Percentiles rank a stretch among this genome's conserved stretches.
These are phyloP conservation scores for Kwoniella botswanensis DNA, from an alignment of 768 basidiomycete genomes.

Conservation along the genomic window DNA sequence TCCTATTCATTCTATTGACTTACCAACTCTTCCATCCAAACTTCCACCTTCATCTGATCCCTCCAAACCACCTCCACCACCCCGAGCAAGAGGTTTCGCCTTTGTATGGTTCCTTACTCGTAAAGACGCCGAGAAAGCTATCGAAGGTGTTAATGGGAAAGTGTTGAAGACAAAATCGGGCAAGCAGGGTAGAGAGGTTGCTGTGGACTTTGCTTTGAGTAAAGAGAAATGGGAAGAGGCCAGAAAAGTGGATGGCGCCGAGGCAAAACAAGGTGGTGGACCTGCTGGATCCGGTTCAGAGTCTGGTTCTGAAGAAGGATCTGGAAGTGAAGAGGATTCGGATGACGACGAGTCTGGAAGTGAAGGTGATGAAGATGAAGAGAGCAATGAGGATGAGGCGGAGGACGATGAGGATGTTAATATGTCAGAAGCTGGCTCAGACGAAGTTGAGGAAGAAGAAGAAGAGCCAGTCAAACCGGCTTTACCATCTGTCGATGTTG, in stretches of 20 bases:
- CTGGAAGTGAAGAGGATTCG: constrained; percentile 44
- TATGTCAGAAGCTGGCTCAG: constrained; percentile 39
- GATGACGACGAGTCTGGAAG: constrained; percentile 25
- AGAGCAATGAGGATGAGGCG: constrained; percentile 62
- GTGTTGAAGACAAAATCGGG: constrained; percentile 61
- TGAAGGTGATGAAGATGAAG: constrained; percentile 51
- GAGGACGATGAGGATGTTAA: constrained; percentile 44
- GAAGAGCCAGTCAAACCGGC: constrained; percentile 62
- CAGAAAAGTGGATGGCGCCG: constrained; percentile 60
- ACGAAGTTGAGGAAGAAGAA: constrained; percentile 56
- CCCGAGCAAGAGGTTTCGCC: constrained; percentile 77
- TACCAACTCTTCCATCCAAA: constrained; percentile 64
- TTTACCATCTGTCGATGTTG: constrained; percentile 82
- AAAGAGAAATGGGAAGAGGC: constrained; percentile 90
- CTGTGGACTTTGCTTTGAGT: constrained; percentile 95
- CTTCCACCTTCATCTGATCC: constrained; percentile 57
- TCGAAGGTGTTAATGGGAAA: constrained; percentile 79
- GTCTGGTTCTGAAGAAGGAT: constrained; percentile 45
- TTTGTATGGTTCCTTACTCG: constrained; percentile 92
- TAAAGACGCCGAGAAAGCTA: constrained; percentile 80
- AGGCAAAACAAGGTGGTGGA: constrained; percentile 16
- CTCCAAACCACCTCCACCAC: constrained; percentile 48
- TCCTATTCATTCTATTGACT: constrained; percentile 80
- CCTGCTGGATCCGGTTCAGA: constrained; percentile 46
- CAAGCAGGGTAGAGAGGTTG: constrained; percentile 70